Evolutionary conservation across 2,329 filamentous ascomycete species (phyloP).

Genomic region (Fonsecaea monophora): DNA sequence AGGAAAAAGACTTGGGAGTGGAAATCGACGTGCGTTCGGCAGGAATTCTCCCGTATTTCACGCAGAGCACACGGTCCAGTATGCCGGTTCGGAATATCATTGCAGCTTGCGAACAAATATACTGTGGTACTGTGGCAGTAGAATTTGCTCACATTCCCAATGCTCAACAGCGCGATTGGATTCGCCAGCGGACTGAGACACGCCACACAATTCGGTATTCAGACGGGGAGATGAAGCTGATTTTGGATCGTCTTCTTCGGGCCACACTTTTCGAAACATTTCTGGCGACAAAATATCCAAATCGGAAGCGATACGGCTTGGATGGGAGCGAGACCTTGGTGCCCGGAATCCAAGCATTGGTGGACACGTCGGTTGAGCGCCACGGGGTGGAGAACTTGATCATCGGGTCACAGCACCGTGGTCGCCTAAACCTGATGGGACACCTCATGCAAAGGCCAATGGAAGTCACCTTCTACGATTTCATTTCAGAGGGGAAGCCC

Average conservation of each 20-base stretch:
- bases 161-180: slow-evolving; percentile 96
- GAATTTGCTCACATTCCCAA: slow-evolving; percentile 99
- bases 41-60: slow-evolving; percentile 93
- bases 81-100: slow-evolving; percentile 97
- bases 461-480: slow-evolving; percentile 99
- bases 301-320: slow-evolving; percentile 98
- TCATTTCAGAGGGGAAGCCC: slow-evolving; percentile 73
- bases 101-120: slow-evolving; percentile 88
- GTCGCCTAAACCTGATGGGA: slow-evolving; percentile 94
- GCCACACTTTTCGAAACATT: slow-evolving; percentile 97
- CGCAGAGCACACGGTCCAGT: slow-evolving; percentile 84
- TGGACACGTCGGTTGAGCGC: slow-evolving; percentile 93
- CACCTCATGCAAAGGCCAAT: slow-evolving; percentile 99
- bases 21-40: slow-evolving; percentile 85
- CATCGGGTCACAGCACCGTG: slow-evolving; percentile 99
- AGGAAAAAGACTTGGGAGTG: slow-evolving; percentile 87
- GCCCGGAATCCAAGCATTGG: slow-evolving; percentile 98
- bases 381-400: slow-evolving; percentile 97
- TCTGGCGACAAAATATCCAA: slow-evolving; percentile 95
- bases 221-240: slow-evolving; percentile 96
- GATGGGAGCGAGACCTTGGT: slow-evolving; percentile 97
- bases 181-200: slow-evolving; percentile 91
- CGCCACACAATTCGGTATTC: slow-evolving; percentile 96
- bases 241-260: slow-evolving; percentile 97
- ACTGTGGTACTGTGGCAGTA: slow-evolving; percentile 95